These are phyloP conservation scores for Verticillium tricorpus DNA, from an alignment of 2,329 filamentous ascomycete species.

Conservation along the genomic window DNA sequence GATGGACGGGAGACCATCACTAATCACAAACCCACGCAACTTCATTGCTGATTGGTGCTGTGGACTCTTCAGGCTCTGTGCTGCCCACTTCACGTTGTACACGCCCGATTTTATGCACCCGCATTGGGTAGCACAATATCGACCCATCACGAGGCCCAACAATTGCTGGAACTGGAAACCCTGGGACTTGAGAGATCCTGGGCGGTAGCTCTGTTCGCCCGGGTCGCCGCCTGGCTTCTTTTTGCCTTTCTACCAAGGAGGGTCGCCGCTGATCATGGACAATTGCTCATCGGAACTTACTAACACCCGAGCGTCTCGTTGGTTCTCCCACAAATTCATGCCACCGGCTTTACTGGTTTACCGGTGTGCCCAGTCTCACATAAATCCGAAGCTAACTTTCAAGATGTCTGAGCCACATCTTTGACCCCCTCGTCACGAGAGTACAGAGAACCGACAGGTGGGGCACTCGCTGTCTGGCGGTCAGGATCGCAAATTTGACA, in stretches of 20 bases:
- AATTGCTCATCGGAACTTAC: background rate
- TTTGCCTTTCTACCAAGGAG: background rate
- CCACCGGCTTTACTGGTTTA: background rate
- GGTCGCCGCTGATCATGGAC: background rate
- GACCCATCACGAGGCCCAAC: background rate
- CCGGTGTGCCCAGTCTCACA: background rate
- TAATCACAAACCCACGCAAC: background rate
- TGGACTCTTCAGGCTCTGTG: background rate
- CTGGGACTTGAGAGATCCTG: background rate
- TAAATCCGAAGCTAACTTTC: background rate
- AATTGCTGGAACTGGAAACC: background rate
- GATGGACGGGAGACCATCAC: background rate
- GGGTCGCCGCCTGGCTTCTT: background rate
- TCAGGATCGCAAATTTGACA: background rate
- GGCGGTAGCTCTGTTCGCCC: background rate
- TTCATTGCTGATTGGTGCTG: background rate
- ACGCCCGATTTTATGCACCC: background rate
- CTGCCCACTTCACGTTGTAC: background rate
- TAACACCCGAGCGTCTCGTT: background rate
- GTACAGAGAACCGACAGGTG: background rate
- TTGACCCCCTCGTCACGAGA: background rate
- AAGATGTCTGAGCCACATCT: background rate
- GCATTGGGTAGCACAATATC: background rate
- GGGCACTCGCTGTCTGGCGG: background rate
- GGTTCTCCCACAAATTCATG: background rate